Conservation (phyloP, 2,329 filamentous ascomycete species). For the Aspergillus terreus region DNA sequence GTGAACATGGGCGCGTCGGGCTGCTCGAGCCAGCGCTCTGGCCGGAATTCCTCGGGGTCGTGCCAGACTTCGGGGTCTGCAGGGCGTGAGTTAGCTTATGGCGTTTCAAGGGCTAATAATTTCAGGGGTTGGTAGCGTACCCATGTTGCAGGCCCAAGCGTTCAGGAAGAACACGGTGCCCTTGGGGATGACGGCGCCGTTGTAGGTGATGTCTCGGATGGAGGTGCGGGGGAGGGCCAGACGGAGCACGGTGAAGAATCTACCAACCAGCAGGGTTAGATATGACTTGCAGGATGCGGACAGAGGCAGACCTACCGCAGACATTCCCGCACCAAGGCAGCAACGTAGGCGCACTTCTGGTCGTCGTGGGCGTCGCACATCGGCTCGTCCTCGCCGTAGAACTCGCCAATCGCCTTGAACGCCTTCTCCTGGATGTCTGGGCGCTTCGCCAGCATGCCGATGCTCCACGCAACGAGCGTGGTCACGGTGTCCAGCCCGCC, state of each 20-base stretch:
- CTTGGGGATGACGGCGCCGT: constrained; percentile 57
- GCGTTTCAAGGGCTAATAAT: too few species aligned
- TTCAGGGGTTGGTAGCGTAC: constrained; percentile 34
- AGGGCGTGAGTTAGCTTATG: too few species aligned
- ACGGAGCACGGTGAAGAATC: constrained; percentile 61
- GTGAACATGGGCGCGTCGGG: constrained; percentile 63
- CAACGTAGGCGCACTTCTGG: constrained; percentile 61
- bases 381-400: constrained; percentile 51
- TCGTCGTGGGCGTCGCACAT: constrained; percentile 61
- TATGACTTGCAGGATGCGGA: neutral
- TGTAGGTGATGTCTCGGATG: constrained; percentile 57
- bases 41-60: constrained; percentile 57
- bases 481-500: constrained; percentile 66
- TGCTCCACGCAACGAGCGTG: constrained; percentile 62
- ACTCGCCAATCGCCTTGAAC: constrained; percentile 52
- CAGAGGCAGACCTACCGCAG: constrained; percentile 41
- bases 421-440: constrained; percentile 63
- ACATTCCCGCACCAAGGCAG: constrained; percentile 61
- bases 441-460: constrained; percentile 57
- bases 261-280: constrained; percentile 9
- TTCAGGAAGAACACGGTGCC: constrained; percentile 65
- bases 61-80: constrained; percentile 54
- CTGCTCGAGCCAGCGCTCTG: constrained; percentile 61
- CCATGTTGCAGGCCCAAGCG: constrained; percentile 67
- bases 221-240: constrained; percentile 61